Evolutionary conservation across 371 early-diverging fungal species (phyloP), one percentile per base, ranked within the genome.

Genomic region (Conidiobolus incongruus): DNA sequence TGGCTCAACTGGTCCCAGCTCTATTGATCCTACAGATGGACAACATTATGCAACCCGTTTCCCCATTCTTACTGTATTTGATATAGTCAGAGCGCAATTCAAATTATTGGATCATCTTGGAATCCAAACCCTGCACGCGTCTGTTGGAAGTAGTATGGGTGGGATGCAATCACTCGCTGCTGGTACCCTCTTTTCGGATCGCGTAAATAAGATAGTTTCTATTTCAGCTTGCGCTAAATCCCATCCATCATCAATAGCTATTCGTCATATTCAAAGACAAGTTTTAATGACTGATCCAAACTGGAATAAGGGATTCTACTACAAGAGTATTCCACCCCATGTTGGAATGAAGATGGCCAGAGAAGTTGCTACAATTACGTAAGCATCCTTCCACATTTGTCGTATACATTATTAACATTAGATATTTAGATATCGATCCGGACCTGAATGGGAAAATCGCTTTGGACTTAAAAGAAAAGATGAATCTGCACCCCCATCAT

Each of bases 291-390:
- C 81, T 0, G 94, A 93, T 58, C 90, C 90, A 7, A 84, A 90
- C 58, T 93, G 88, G 81, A 82, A 81, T 53, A 75, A 80, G 51
- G 94, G 94, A 0, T 75, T 73, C 45, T 93, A 91, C 57, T 93
- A 93, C 53, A 71, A 81, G 43, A 65, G 73, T n/a, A 66, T 81
- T 4, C 77, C 77, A 42, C 95, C 95, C 17, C 90, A 90, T 52
- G 67, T 83, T 17, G 94, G 95, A 1, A 90, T 94, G 90, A 94
- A 91, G 68, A 65, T 88, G 35, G 81, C 87, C n/a, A 75, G 87
- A 35, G 69, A 76, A 54, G 78, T 86, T 38, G 84, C 84, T 23
- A 82, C 83, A 1, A 80, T 85, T 43, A 72, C 70, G 35, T 59
- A 52, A 38, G 34, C 24, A 37, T 17, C 35, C n/a, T 47, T n/a